Conservation (phyloP, 306 rosid species). For the Cotoneaster glaucophyllus region DNA sequence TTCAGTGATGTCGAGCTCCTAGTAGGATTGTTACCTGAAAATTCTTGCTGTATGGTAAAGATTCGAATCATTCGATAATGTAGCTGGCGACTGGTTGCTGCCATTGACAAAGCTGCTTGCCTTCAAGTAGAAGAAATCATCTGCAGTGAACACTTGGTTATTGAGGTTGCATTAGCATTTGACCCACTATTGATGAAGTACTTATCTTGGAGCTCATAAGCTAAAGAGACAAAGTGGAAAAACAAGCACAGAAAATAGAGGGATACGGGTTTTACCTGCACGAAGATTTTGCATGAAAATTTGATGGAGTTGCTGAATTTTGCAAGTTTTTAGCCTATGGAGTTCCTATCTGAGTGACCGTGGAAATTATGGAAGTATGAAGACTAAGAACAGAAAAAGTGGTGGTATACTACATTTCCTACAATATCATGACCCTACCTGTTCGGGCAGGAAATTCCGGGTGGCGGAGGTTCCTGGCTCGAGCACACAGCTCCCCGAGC, state of each 20-base stretch:
- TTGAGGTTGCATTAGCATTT: not conserved
- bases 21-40: not conserved
- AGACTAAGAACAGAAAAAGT: not conserved
- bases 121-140: not conserved
- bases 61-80: not conserved
- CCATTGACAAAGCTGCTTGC: not conserved
- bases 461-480: too few species aligned
- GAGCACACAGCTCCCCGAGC: too few species aligned
- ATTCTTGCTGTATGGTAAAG: conserved; percentile 32
- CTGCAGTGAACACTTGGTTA: not conserved
- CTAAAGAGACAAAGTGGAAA: conserved; percentile 20
- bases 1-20: not conserved
- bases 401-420: too few species aligned
- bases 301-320: not conserved
- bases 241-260: not conserved
- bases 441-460: too few species aligned
- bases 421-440: too few species aligned
- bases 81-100: not conserved
- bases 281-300: conserved; percentile 4
- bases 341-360: not conserved
- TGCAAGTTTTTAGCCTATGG: not conserved
- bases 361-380: not conserved
- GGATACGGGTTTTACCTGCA: not conserved
- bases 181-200: conserved; percentile 50
- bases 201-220: not conserved